These are phyloP conservation scores for Argentina anserina DNA, from an alignment of 306 rosid genomes.

Conservation along the genomic window DNA sequence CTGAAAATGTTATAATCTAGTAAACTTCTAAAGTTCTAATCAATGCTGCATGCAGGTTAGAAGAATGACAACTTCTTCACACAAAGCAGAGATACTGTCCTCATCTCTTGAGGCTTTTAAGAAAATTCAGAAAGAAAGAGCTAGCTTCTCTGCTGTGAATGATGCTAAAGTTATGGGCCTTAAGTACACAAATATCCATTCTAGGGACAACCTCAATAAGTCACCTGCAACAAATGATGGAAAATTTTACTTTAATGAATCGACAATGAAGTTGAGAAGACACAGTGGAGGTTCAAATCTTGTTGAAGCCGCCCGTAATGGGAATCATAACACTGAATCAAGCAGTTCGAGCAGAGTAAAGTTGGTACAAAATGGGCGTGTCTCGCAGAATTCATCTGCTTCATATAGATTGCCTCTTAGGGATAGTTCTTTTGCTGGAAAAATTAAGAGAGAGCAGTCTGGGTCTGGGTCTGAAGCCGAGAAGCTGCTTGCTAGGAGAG, in stretches of 20 bases:
- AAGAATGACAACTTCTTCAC: constrained; percentile 93
- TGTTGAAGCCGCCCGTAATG: constrained; percentile 32
- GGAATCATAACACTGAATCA: constrained; percentile 35
- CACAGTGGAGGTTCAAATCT: constrained; percentile 41
- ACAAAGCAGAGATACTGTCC: constrained; percentile 94
- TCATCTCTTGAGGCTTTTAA: constrained; percentile 97
- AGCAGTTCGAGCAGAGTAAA: constrained; percentile 35
- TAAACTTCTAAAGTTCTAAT: constrained; percentile 7
- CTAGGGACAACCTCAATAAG: constrained; percentile 31
- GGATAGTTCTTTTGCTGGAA: constrained; percentile 53
- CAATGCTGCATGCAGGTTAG: constrained; percentile 67
- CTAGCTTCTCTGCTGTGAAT: constrained; percentile 42
- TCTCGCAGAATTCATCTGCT: constrained; percentile 42
- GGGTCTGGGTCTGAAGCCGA: constrained; percentile 60
- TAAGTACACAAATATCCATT: constrained; percentile 39
- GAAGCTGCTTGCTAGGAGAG: constrained; percentile 56
- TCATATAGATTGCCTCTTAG: constrained; percentile 49
- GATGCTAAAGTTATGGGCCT: constrained; percentile 38
- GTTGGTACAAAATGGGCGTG: constrained; percentile 37
- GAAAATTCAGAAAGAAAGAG: constrained; percentile 88
- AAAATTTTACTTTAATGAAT: constrained; percentile 30
- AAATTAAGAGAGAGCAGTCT: constrained; percentile 55
- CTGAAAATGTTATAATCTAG: constrained; percentile 10
- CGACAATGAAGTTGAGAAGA: constrained; percentile 39
- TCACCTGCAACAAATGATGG: constrained; percentile 32